Base-by-base conservation (phyloP, 2,329 filamentous ascomycete species). In the Beauveria scarabaeidicola region DNA sequence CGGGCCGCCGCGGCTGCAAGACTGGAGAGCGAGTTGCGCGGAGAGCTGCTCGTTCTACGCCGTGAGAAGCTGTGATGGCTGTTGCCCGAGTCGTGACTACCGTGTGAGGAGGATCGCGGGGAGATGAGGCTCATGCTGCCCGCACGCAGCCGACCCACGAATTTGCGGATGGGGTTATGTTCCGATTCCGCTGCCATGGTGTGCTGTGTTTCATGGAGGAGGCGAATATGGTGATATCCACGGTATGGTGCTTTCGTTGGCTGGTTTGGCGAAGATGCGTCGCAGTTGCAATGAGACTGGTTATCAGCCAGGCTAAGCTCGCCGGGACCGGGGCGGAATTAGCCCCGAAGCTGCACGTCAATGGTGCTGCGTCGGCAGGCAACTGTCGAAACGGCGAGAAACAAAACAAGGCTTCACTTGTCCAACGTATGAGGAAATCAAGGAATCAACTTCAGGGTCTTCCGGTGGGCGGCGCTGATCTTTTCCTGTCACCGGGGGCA, bases 111-210 rank as follows among this genome's bases (percentile, higher is more conserved):
- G 23, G 58, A 46, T 32, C 46, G 58, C 25, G 51, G 43, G 23
- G 52, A 55, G 21, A 60, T 50, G 36, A 60, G 58, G 44, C 52
- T 53, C 57, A 59, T 53, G 57, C 57, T 59, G 21, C 57, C 57
- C 6, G 57, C 57, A 19, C 57, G 57, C 21, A 59, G 57, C n/a
- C 57, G 48, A 21, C 57, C 48, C n/a, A 59, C 57, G 29, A 59
- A 53, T 23, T 53, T 59, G 50, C 48, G 50, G 41, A 59, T 48
- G 19, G 40, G 41, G 19, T 59, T 59, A n/a, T 23, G 48, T 10
- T 53, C 50, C 5, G 17, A 23, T 23, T 59, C 57, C 41, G 27
- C 17, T 10, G 57, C 32, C 57, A 59, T 59, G 13, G 6, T 59
- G 56, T 32, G 27, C 5, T 19, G 36, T 19, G 29, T 9, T 43